Conservation (phyloP, 2,329 filamentous ascomycete species). For the Alternaria incomplexa region DNA sequence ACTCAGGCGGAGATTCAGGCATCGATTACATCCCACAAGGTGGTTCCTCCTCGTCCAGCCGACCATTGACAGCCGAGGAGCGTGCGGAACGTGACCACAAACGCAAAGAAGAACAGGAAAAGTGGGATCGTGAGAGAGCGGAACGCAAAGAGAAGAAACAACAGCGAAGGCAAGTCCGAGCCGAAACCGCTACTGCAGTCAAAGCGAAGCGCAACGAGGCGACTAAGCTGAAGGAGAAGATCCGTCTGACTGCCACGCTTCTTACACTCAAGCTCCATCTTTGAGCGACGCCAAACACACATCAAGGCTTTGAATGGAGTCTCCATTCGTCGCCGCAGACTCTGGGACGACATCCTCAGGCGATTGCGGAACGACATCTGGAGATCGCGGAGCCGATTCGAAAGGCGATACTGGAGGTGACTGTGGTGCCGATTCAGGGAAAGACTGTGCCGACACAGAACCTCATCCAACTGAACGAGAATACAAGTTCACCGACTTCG, state of each 20-base stretch:
- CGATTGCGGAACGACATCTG: background rate
- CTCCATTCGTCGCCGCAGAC: background rate
- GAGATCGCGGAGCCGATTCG: background rate
- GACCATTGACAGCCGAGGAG: background rate
- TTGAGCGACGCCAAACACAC: background rate
- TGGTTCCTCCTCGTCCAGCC: background rate
- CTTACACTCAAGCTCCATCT: background rate
- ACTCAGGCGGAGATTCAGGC: background rate
- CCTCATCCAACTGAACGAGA: background rate
- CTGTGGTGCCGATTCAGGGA: background rate
- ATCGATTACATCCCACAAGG: background rate
- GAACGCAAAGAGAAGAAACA: background rate
- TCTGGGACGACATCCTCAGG: background rate
- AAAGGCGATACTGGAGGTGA: background rate
- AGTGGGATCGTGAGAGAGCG: background rate
- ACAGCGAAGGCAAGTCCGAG: background rate
- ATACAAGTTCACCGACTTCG: background rate
- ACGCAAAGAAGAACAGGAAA: background rate
- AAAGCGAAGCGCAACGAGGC: background rate
- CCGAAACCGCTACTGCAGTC: background rate
- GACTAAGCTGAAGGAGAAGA: background rate
- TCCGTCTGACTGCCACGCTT: background rate
- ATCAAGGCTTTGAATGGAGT: background rate
- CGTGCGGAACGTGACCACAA: background rate
- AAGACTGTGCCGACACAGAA: background rate